Evolutionary conservation across 2,329 filamentous ascomycete species (phyloP), one percentile per base, ranked within the genome.

Genomic region (Aspergillus oerlinghausenensis): DNA sequence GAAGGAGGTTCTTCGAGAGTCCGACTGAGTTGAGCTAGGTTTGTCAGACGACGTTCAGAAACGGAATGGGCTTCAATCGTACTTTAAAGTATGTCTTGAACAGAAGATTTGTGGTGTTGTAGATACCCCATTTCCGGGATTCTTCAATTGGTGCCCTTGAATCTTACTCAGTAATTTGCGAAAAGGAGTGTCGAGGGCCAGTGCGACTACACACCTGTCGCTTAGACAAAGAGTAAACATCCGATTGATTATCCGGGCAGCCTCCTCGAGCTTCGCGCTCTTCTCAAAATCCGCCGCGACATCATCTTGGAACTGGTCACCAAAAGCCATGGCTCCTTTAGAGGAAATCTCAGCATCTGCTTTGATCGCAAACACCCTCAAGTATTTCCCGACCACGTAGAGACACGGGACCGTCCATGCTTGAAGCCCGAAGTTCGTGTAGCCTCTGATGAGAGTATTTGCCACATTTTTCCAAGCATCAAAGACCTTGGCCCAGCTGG

Each of bases 31-130:
- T 96, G 61, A 97, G 80, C 78, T 83, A 66, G n/a, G 56, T 4
- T 23, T 11, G 54, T 55, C 25, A 56, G 53, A 62, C 43, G 59
- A 49, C 3, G 51, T n/a, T 9, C 51, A 38, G 55, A 49, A 49
- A 35, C 10, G 8, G 7, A 23, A 8, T n/a, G 11, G 6, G 3
- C 48, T 9, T 14, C 45, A 29, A 11, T 35, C 52, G 42, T 73
- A 81, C 81, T 76, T 90, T 95, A 80, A 99, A 99, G 74, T 97
- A 97, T 1, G 92, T 97, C 76, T 97, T 97, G 84, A 99, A 99
- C 14, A 97, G 81, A 7, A 99, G 82, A 70, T 96, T 97, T 68
- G 92, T 91, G 63, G 93, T 88, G 73, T 92, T 92, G 78, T 99
- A 99, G 50, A 96, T 89, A 6, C 91, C 95, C 94, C 94, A 99